Evolutionary conservation across 208 protist species (phyloP).

Genomic region (Wallacemonas sp.): DNA sequence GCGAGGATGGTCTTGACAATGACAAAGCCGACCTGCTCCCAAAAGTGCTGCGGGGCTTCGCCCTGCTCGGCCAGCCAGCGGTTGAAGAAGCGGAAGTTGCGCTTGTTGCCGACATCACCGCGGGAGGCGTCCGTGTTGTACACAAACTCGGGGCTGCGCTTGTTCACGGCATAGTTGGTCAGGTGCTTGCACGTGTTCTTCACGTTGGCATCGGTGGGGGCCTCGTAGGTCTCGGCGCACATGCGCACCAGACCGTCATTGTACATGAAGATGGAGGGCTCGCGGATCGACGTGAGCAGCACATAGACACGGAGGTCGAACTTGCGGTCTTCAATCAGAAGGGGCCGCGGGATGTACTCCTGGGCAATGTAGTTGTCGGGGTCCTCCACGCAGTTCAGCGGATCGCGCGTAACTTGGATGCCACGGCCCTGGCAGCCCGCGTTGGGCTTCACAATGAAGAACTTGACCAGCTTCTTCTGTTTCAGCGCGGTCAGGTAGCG

Average conservation of each 20-base stretch:
- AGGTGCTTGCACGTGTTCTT: constrained; percentile 94
- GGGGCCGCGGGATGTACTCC: constrained; percentile 91
- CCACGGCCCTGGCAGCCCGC: constrained; percentile 93
- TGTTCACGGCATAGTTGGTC: constrained; percentile 98
- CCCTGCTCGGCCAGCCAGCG: constrained; percentile 72
- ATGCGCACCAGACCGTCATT: constrained; percentile 95
- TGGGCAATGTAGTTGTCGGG: constrained; percentile 93
- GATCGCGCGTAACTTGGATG: constrained; percentile 91
- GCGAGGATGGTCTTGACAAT: constrained; percentile 93
- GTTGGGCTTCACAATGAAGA: constrained; percentile 96
- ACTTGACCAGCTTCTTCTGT: constrained; percentile 58
- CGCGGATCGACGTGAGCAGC: constrained; percentile 87
- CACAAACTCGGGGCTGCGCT: constrained; percentile 90
- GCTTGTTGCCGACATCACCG: constrained; percentile 90
- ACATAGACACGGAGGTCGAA: constrained; percentile 98
- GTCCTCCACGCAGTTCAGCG: constrained; percentile 72
- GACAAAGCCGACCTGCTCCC: constrained; percentile 72
- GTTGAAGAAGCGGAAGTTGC: constrained; percentile 91
- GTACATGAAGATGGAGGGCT: constrained; percentile 91
- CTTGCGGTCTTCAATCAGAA: constrained; percentile 94
- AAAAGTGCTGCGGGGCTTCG: constrained; percentile 63
- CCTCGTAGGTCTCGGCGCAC: constrained; percentile 92
- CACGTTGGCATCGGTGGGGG: constrained; percentile 77
- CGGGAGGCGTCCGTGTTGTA: constrained; percentile 83
- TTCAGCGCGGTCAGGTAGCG: constrained; percentile 61